phyloP scores from a whole-genome alignment of 1,284 basidiomycete species.

The Ganoderma meredithae region DNA sequence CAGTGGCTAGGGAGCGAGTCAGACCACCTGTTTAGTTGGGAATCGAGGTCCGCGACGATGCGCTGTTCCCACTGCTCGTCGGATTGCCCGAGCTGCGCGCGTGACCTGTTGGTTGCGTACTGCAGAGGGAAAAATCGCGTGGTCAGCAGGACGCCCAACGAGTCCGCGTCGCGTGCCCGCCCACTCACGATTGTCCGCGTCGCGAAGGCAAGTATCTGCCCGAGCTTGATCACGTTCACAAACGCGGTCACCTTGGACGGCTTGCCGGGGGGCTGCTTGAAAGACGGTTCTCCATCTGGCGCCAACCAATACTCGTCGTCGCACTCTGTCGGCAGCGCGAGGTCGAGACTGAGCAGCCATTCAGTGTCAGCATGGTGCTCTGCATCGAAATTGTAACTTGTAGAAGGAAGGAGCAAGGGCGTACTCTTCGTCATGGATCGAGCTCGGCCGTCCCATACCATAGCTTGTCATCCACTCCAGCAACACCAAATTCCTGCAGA shows the following conservation, averaged over 20 bases:
- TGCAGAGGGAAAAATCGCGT: conserved; percentile 24
- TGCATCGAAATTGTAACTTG: too few species aligned
- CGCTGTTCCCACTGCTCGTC: conserved; percentile 60
- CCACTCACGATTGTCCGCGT: background rate
- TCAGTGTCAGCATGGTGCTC: too few species aligned
- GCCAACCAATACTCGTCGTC: conserved; percentile 72
- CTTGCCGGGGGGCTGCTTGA: conserved; percentile 54
- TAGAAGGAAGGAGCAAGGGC: too few species aligned
- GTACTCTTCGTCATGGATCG: too few species aligned
- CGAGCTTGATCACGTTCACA: conserved; percentile 51
- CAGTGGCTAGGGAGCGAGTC: conserved; percentile 62
- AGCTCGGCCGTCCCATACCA: too few species aligned
- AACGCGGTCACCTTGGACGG: conserved; percentile 55
- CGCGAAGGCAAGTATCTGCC: background rate
- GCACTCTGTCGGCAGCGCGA: conserved; percentile 62
- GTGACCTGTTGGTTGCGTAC: conserved; percentile 66
- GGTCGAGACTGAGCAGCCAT: conserved; percentile 54
- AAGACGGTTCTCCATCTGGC: conserved; percentile 48
- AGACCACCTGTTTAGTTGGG: conserved; percentile 69
- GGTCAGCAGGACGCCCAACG: background rate
- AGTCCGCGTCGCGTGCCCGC: too few species aligned
- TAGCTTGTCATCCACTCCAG: too few species aligned
- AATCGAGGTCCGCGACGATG: conserved; percentile 64
- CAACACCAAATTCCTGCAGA: too few species aligned
- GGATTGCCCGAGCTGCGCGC: conserved; percentile 50